Evolutionary conservation across 2,329 filamentous ascomycete species (phyloP).

Genomic region (Hansfordia pulvinata): DNA sequence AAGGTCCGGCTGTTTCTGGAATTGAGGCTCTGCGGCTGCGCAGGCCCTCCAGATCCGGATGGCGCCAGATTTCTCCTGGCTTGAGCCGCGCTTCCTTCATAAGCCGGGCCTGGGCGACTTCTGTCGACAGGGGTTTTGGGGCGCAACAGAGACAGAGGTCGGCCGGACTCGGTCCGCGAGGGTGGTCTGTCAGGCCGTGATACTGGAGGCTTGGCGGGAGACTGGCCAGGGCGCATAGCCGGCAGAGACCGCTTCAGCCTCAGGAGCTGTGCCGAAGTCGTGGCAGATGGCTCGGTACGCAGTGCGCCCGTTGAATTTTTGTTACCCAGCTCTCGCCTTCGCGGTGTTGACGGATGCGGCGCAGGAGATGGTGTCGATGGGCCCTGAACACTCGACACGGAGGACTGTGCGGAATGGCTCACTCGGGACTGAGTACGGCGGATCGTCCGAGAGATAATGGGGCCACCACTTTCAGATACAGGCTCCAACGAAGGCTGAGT

Average conservation of each 20-base stretch:
- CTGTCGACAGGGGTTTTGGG: conserved; percentile 63
- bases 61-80: conserved; percentile 50
- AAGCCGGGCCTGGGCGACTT: conserved; percentile 28
- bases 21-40: conserved; percentile 67
- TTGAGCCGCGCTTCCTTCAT: conserved; percentile 37
- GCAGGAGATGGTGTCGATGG: conserved; percentile 41
- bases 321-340: conserved; percentile 42
- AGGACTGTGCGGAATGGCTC: conserved; percentile 57
- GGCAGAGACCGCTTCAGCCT: conserved; percentile 54
- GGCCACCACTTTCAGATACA: conserved; percentile 77
- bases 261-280: conserved; percentile 50
- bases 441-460: conserved; percentile 40
- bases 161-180: conserved; percentile 38
- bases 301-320: conserved; percentile 40
- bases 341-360: conserved; percentile 43
- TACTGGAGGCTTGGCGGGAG: conserved; percentile 32
- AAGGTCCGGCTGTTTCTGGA: conserved; percentile 59
- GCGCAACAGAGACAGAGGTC: conserved; percentile 38
- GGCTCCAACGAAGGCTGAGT: conserved; percentile 73
- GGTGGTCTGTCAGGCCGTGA: conserved; percentile 42
- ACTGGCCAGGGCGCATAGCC: conserved; percentile 37
- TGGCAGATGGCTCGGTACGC: conserved; percentile 47
- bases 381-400: conserved; percentile 48
- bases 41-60: conserved; percentile 67
- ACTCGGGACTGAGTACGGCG: conserved; percentile 54